Evolutionary conservation across 2,329 filamentous ascomycete species (phyloP), one percentile per base, ranked within the genome.

Genomic region (Fusarium ramigenum): DNA sequence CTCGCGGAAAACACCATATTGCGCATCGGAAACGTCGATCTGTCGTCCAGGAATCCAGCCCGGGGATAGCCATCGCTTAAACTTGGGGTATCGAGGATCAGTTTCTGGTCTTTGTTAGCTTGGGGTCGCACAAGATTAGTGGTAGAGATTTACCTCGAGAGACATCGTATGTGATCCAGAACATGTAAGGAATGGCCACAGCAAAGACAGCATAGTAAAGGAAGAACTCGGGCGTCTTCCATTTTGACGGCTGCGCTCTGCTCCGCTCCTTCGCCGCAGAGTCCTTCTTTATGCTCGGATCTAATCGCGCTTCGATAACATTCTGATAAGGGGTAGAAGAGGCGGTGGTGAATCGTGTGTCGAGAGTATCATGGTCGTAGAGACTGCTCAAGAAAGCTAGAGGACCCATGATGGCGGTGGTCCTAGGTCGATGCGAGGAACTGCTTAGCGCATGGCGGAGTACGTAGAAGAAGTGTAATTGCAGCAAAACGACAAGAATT

Each of bases 41-140:
- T 94, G 94, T 66, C 96, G 93, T 32, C 96, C 96, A 12, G 93
- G 93, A 64, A 99, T 93, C 96, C 96, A 99, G 75, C 96, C 97
- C 14, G 91, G 87, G 5, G 90, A 91, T 21, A 99, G 88, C 43
- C 92, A 85, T 67, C 86, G 85, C 69, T 92, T 87, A 79, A 92
- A 98, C 75, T 92, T 93, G 66, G 87, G 80, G 80, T 96, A 99
- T 75, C 93, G 91, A 9, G 94, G 93, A 80, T 98, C 93, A 40
- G 91, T 91, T 67, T 92, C 95, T 97, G 65, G 46, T 54, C 39
- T 16, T 16, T 30, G 60, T 81, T 68, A 79, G 74, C 18, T 43
- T 18, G 5, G 25, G 4, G 36, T 15, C 23, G 16, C 7, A 19
- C 8, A 18, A 10, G 18, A 18, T 5, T 7, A 42, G 19, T 18